phyloP scores from a whole-genome alignment of 1,139 yeast genomes.

The Candida buenavistaensis region DNA sequence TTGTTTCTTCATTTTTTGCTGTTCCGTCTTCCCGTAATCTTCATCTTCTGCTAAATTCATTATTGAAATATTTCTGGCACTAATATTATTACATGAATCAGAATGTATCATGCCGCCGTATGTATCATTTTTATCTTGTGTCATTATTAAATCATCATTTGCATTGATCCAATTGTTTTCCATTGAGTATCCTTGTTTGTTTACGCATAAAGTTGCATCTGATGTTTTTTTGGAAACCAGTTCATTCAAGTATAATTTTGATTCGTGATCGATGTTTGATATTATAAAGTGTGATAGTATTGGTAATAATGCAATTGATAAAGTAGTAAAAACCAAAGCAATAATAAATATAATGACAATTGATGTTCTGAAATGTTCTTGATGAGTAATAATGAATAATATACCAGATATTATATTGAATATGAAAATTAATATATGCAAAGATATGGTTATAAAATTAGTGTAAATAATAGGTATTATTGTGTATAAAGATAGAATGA shows the following conservation, averaged over 20 bases:
- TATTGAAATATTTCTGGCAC: conserved; percentile 5
- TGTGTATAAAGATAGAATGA: conserved; percentile 6
- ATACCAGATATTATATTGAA: conserved; percentile 22
- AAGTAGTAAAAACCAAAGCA: conserved; percentile 14
- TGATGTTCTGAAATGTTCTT: not conserved
- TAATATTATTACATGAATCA: conserved; percentile 1
- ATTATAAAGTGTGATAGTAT: too few species aligned
- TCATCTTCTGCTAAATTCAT: conserved; percentile 8
- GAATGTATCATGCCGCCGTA: too few species aligned
- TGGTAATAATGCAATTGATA: conserved; percentile 9
- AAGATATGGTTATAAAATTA: conserved; percentile 4
- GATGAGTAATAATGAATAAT: conserved; percentile 10
- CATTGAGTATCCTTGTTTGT: conserved; percentile 7
- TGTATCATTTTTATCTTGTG: too few species aligned
- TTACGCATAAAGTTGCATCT: conserved; percentile 10
- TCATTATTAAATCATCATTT: too few species aligned
- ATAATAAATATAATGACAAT: conserved; percentile 13
- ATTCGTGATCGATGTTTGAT: not conserved
- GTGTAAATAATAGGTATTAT: conserved; percentile 6
- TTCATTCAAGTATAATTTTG: not conserved
- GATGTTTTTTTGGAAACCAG: conserved; percentile 10
- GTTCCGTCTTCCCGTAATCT: conserved; percentile 2
- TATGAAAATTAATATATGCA: conserved; percentile 14
- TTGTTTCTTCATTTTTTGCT: conserved; percentile 18
- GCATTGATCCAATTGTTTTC: conserved; percentile 9